Base-by-base conservation (phyloP, 495 filamentous ascomycete genomes). In the Neurospora hispaniola region DNA sequence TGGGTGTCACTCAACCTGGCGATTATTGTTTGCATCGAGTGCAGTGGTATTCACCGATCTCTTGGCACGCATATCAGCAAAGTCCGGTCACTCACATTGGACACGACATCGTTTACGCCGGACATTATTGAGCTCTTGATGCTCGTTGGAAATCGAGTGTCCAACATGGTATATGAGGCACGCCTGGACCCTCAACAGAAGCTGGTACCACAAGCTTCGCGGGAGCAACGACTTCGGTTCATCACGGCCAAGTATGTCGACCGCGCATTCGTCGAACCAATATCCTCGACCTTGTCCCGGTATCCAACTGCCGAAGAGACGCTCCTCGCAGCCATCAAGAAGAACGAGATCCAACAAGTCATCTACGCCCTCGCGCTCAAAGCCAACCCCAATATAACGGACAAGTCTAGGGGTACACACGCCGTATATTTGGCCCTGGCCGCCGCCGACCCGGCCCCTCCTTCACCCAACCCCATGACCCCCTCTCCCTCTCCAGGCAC, bases 1-100 rank as follows among this genome's bases (percentile, higher is more conserved):
- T 99, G 96, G 96, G 96, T 97, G 46, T 98, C 95, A 2, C 97
- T 99, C 80, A 99, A 99, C 76, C 87, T 99, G 4, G 96, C 92
- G 40, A 97, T 98, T 71, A 90, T 98, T 41, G 87, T 99, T 18
- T 99, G 96, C 82, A 99, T 99, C 74, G 96, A 99, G 80, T 99
- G 96, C 81, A 96, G 94, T 77, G 96, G 96, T 76, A 97, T 99
- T 72, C 96, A 99, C 82, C 90, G 96, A 31, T 98, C 96, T 11
- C 87, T 99, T 3, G 96, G 96, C 9, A 99, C 96, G 4, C 96
- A 99, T 79, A 97, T 99, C 74, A 96, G 94, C 79, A 99, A 99
- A 83, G 89, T 99, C 31, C 91, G 96, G 42, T 98, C 96, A 5
- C 89, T 99, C 39, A 98, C 96, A 0, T 87, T 99, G 27, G 96